phyloP scores from a whole-genome alignment of 345 rosid genomes.

The Bruguiera gymnorhiza region DNA sequence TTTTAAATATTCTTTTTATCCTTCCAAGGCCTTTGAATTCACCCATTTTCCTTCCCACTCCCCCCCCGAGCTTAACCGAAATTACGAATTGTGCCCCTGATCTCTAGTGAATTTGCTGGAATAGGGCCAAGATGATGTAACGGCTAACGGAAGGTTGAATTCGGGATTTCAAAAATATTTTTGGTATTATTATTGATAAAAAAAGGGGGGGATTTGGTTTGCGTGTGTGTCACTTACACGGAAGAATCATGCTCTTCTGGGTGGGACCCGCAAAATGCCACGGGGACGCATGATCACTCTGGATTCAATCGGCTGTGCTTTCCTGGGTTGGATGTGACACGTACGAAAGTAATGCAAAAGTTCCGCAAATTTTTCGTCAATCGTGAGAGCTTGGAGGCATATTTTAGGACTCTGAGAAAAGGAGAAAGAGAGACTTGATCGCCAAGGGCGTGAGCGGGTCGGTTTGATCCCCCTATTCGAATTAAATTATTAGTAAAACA shows the following conservation, averaged over 20 bases:
- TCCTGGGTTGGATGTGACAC: neutral
- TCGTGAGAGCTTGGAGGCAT: no score
- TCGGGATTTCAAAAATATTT: neutral
- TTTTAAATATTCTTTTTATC: slow-evolving; percentile 7
- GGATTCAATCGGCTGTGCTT: neutral
- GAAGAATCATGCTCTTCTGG: slow-evolving; percentile 12
- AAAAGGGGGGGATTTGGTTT: neutral
- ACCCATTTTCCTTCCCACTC: neutral
- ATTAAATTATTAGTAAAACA: no score
- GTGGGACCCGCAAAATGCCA: slow-evolving; percentile 2
- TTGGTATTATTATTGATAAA: neutral
- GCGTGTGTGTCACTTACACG: slow-evolving; percentile 19
- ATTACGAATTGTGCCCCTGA: neutral
- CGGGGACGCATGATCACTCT: neutral
- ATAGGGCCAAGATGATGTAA: neutral
- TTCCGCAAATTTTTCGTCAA: no score
- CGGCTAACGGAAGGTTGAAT: neutral
- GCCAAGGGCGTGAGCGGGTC: no score
- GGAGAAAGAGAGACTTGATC: no score
- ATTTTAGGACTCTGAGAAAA: no score
- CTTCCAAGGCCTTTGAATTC: neutral
- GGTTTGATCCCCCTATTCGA: no score
- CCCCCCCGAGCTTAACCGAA: neutral
- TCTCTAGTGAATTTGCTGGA: neutral
- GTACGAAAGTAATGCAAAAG: neutral